Evolutionary conservation across 805 yeast species (phyloP), one percentile per base, ranked within the genome.

Genomic region (Nakazawaea wickerhamii): DNA sequence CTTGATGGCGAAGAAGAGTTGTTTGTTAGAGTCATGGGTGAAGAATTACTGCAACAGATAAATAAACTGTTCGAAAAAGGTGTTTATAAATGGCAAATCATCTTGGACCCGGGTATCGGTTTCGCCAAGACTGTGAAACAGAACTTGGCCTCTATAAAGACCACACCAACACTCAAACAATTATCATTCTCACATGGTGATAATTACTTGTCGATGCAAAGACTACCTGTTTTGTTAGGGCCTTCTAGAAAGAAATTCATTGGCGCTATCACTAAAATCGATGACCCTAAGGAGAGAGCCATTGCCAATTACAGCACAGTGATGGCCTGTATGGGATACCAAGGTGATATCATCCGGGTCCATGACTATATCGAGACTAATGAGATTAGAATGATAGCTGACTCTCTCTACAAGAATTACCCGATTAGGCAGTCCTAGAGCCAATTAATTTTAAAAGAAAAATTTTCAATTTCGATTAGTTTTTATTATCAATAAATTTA

Each of bases 71-170:
- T 75, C 34, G 53, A 51, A 1, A 64, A 59, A 0, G 96, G 96
- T 4, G 77, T 91, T 1, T 68, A 71, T 45, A 79, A 91, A 60
- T 93, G 96, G 96, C 98, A 93, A 61, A 66, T 93, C 3, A 78
- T 93, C 14, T 55, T 89, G 4, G 99, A 93, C 58, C 99, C 99
- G 0, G 99, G 99, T 2, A 63, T 93, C 32, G 99, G 99, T 2
- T 93, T 93, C 62, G 97, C 98, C n/a, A 93, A 93, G 59, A 73
- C 71, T 41, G 52, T 72, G n/a, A 50, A 57, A 6, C 95, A 90
- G 55, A 91, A 90, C 58, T 50, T 90, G 25, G 70, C 71, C 18
- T 52, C 88, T 1, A 70, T 93, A 22, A 72, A 77, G 47, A 68
- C 76, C 15, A 50, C 70, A 46, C 74, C 61, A 38, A 51, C 47